Evolutionary conservation across 1,284 basidiomycete species (phyloP), one percentile per base, ranked within the genome.

Genomic region (Cutaneotrichosporon sp.): DNA sequence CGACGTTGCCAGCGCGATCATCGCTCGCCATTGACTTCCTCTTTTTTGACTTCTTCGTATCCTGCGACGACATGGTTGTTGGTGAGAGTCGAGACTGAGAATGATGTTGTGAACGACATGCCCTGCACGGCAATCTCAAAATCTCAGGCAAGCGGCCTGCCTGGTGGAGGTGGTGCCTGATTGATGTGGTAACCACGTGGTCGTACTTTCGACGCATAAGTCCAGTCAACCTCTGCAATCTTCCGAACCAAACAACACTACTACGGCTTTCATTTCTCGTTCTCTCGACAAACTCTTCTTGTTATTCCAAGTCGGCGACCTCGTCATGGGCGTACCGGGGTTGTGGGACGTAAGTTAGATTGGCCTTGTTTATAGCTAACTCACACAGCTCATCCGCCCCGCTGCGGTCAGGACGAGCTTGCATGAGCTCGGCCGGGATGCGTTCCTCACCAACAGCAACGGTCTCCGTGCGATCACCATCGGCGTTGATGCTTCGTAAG

Each of bases 401-500:
- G 70, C 68, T 2, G 67, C 65, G n/a, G 54, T 64, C 9, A 48
- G 63, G 3, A 63, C 66, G 5, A 65, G 64, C 2, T 48, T 75
- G n/a, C 62, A 64, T 1, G 51, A 55, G 2, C 54, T 72, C 3
- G 63, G 66, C 0, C 59, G 65, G 14, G 68, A 75, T 16, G 72
- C 72, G 6, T 69, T 73, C 44, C 49, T 62, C 11, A 48, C 62
- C 12, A 75, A 76, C 55, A 46, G 55, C 20, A 63, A 65, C 38
- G 68, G 70, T 2, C 42, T 65, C 8, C 58, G 75, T 26, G 73
- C 72, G 0, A 56, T 76, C n/a, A 66, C 71, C 12, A 59, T 77
- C 16, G 77, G 77, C 1, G 68, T 78, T 41, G 77, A 78, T 53
- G 71, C 75, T 16, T 71, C 72, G 66, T 74, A 22, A 54, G 73